Evolutionary conservation across 1,284 basidiomycete genomes (phyloP).

Genomic region (Testicularia cyperi): DNA sequence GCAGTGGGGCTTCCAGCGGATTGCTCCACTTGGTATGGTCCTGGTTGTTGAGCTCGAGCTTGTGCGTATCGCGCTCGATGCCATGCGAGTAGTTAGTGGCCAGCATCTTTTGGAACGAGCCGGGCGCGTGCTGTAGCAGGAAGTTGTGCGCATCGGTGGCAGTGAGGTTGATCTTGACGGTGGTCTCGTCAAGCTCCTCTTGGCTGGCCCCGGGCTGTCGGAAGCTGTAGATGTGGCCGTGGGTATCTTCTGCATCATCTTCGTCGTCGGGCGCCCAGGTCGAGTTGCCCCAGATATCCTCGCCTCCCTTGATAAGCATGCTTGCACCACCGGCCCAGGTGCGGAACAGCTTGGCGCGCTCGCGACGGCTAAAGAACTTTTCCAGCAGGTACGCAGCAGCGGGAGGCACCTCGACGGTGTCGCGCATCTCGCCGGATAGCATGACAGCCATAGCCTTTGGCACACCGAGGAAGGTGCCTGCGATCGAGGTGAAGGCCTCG

Average conservation of each 20-base stretch:
- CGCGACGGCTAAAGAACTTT: slow-evolving; percentile 76
- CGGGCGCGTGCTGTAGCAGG: slow-evolving; percentile 81
- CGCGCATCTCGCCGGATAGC: slow-evolving; percentile 82
- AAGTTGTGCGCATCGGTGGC: slow-evolving; percentile 74
- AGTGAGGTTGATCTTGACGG: slow-evolving; percentile 66
- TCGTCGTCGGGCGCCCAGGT: slow-evolving; percentile 57
- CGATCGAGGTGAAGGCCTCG: slow-evolving; percentile 67
- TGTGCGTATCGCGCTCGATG: slow-evolving; percentile 72
- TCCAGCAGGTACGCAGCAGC: slow-evolving; percentile 73
- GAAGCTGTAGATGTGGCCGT: slow-evolving; percentile 83
- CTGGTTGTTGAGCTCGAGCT: slow-evolving; percentile 56
- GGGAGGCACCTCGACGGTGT: slow-evolving; percentile 88
- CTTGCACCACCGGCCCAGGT: slow-evolving; percentile 91
- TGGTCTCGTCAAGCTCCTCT: slow-evolving; percentile 24
- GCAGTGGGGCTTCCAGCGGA: slow-evolving; percentile 78
- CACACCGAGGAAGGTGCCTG: slow-evolving; percentile 77
- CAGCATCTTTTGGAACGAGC: slow-evolving; percentile 82
- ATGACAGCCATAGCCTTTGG: slow-evolving; percentile 94
- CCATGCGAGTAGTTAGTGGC: slow-evolving; percentile 87
- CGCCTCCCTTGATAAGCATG: slow-evolving; percentile 71
- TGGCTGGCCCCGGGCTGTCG: slow-evolving; percentile 61
- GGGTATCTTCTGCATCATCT: slow-evolving; percentile 31
- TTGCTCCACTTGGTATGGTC: slow-evolving; percentile 74
- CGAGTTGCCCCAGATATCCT: slow-evolving; percentile 82
- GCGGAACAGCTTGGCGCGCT: slow-evolving; percentile 86